Base-by-base conservation (phyloP, 2,329 filamentous ascomycete genomes). In the Stagonosporopsis cucurbitacearum region DNA sequence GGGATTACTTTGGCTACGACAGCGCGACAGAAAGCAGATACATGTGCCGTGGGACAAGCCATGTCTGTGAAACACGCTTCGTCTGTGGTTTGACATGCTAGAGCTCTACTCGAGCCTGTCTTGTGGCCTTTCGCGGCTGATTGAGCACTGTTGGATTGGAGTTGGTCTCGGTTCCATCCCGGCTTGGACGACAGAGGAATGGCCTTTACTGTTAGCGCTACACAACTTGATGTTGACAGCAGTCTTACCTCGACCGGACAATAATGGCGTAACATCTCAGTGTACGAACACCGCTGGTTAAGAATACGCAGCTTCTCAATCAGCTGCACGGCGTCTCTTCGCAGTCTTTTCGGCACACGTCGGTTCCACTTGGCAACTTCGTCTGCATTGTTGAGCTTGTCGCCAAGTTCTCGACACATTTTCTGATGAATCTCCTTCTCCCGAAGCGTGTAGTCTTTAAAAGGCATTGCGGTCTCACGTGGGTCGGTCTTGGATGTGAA, bases 21-120 rank as follows among this genome's bases (percentile, higher is more conserved):
- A 2, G 91, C 89, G 68, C 89, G 89, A 72, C 92, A 96, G 69
- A 96, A 98, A 0, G 91, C 88, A 4, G 93, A 96, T 2, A 98
- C 90, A 43, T 86, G 82, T 1, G 86, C 78, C 3, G 79, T 62
- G 0, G 90, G 84, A 15, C 87, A 91, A 1, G 92, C 88, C 63
- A 90, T 77, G 19, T 89, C 84, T 30, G 87, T 86, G 40, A 95
- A 77, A 12, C 68, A 69, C 6, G 61, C 61, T 51, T 72, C 56
- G 11, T 53, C 25, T 2, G 33, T 8, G 4, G 25, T 23, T 28
- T 40, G 19, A 26, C 8, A n/a, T 47, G 35, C 20, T 13, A 15
- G 20, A 3, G 15, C 8, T 20, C 13, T 15, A 19, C 26, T 17
- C n/a, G 28, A 11, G 17, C 50, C 39, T 35, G 50, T 53, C 36